These are phyloP conservation scores for Nidula niveotomentosa DNA, from an alignment of 1,284 basidiomycete genomes.

Conservation along the genomic window DNA sequence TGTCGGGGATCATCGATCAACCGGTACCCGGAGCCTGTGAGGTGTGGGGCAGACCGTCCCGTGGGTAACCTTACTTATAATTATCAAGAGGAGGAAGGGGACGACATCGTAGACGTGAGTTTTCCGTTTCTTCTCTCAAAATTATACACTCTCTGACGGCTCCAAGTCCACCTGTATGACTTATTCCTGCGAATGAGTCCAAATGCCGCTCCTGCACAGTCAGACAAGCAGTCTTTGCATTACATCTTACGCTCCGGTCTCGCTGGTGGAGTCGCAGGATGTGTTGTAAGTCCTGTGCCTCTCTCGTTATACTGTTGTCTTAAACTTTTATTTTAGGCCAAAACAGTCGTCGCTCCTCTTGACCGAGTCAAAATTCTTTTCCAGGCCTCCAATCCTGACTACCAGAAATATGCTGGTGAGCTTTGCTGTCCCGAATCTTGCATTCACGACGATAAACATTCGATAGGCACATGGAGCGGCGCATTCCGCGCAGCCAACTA, in stretches of 20 bases:
- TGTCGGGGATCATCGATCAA: too few relatives aligned
- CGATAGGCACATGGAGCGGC: slow-evolving; percentile 80
- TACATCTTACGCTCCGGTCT: slow-evolving; percentile 82
- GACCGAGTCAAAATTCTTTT: slow-evolving; percentile 99
- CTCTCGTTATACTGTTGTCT: slow-evolving; percentile 11
- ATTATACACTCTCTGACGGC: too few relatives aligned
- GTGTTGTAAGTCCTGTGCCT: slow-evolving; percentile 66
- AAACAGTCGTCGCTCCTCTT: slow-evolving; percentile 95
- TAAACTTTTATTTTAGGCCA: slow-evolving; percentile 61
- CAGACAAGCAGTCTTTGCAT: slow-evolving; percentile 71
- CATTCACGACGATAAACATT: slow-evolving; percentile 1
- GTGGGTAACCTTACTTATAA: too few relatives aligned
- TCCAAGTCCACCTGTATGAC: slow-evolving; percentile 17
- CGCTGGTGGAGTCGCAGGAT: slow-evolving; percentile 92
- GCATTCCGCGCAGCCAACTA: slow-evolving; percentile 79
- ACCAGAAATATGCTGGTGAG: slow-evolving; percentile 88
- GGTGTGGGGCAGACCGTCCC: too few relatives aligned
- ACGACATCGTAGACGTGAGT: background rate
- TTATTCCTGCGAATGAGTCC: slow-evolving; percentile 55
- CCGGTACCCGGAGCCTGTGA: too few relatives aligned
- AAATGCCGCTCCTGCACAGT: slow-evolving; percentile 48
- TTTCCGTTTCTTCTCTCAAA: too few relatives aligned
- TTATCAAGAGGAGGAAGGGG: too few relatives aligned
- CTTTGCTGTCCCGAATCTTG: slow-evolving; percentile 6
- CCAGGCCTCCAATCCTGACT: slow-evolving; percentile 96